A percentile compares a stretch with the other conserved stretches of the same genome.
phyloP scores from a whole-genome alignment of 2,329 filamentous ascomycete species.

The Diaporthe sp. region DNA sequence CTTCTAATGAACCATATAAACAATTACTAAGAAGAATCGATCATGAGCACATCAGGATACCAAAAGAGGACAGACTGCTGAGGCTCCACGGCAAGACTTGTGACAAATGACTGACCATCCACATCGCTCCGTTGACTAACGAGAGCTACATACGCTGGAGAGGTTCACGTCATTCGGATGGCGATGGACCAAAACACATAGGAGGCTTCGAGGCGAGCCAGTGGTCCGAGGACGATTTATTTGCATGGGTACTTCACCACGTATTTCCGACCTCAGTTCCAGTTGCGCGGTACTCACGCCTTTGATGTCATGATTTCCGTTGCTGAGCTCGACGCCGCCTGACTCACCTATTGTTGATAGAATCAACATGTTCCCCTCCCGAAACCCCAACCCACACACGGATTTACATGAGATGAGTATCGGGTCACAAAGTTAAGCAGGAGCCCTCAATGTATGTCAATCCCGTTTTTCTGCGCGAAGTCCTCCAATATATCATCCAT shows the following conservation, averaged over 20 bases:
- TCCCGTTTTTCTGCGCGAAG: slow-evolving; percentile 40
- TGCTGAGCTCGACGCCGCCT: neutral
- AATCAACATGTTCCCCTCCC: neutral
- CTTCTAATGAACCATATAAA: neutral
- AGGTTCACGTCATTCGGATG: neutral
- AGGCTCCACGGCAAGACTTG: too few species aligned
- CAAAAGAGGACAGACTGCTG: too few species aligned
- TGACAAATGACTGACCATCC: too few species aligned
- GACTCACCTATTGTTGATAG: neutral
- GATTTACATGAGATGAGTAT: neutral
- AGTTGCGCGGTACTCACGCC: neutral
- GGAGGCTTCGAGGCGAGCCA: neutral
- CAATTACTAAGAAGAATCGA: too few species aligned
- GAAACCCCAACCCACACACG: neutral
- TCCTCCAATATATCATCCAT: slow-evolving; percentile 42
- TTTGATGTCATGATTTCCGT: neutral
- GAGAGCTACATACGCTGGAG: neutral
- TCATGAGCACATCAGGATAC: neutral
- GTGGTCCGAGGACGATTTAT: too few species aligned
- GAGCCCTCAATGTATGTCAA: slow-evolving; percentile 20
- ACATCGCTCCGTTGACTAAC: neutral
- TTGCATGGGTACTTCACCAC: neutral
- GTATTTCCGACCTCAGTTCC: too few species aligned
- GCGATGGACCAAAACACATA: neutral
- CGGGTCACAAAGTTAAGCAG: neutral